Conservation (phyloP, 148 eudicot genomes). For the Suaeda aralocaspica region DNA sequence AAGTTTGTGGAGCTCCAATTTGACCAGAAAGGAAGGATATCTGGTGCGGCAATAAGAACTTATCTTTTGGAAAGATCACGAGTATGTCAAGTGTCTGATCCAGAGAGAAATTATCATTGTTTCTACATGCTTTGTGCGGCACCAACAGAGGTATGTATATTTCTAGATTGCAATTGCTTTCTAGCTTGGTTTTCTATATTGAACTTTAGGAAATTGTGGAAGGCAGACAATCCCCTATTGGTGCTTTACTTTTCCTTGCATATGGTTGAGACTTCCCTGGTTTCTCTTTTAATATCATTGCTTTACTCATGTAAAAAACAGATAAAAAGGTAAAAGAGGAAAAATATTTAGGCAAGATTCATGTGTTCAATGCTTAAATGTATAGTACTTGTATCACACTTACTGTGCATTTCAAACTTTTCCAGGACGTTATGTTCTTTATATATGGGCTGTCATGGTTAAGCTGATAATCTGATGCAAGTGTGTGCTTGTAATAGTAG, state of each 20-base stretch:
- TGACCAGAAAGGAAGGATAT: slow-evolving; percentile 77
- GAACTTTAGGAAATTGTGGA: background rate
- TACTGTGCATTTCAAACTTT: background rate
- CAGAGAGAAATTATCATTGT: slow-evolving; percentile 98
- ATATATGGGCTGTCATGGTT: background rate
- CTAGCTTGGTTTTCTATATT: background rate
- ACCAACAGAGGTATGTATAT: slow-evolving; percentile 66
- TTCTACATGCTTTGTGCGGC: slow-evolving; percentile 99
- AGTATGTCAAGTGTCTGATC: slow-evolving; percentile 96
- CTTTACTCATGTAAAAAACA: too few relatives aligned
- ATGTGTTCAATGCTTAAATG: background rate
- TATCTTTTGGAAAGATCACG: slow-evolving; percentile 96
- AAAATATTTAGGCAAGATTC: too few relatives aligned
- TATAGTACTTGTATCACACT: background rate
- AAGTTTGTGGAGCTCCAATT: slow-evolving; percentile 98
- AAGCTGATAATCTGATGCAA: background rate
- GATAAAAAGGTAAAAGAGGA: background rate
- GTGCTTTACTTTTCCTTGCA: background rate
- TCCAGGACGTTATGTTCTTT: background rate
- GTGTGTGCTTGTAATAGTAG: background rate
- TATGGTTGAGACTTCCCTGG: too few relatives aligned
- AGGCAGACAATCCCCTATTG: background rate
- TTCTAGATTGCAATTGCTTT: slow-evolving; percentile 6
- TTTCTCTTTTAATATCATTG: too few relatives aligned
- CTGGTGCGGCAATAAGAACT: slow-evolving; percentile 97